Evolutionary conservation across 306 rosid species (phyloP).

Genomic region (Urtica urens): DNA sequence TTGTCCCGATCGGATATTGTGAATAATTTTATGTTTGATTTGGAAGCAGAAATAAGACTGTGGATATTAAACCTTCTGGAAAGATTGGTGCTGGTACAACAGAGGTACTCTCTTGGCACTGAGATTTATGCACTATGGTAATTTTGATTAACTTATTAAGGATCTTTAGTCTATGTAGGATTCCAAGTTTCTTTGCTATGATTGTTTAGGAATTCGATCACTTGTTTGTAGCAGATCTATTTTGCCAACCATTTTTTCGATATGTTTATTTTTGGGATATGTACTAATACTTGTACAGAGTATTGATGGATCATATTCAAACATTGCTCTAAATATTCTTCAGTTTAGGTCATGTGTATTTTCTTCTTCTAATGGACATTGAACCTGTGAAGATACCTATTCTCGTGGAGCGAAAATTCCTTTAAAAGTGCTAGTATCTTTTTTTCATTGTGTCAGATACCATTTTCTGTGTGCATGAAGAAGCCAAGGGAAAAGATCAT

Average conservation of each 20-base stretch:
- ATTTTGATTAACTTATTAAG: too few relatives aligned
- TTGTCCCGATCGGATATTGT: constrained; percentile 6
- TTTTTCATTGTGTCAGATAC: constrained; percentile 42
- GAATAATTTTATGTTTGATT: constrained; percentile 20
- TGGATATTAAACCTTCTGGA: constrained; percentile 66
- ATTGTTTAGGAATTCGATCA: too few relatives aligned
- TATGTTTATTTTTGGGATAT: too few relatives aligned
- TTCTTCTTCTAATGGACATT: too few relatives aligned
- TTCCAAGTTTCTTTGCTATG: too few relatives aligned
- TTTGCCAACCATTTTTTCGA: too few relatives aligned
- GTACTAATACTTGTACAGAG: too few relatives aligned
- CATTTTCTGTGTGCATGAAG: constrained; percentile 58
- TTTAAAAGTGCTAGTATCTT: constrained; percentile 7
- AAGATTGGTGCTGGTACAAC: constrained; percentile 70
- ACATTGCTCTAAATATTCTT: not conserved
- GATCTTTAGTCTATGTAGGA: too few relatives aligned
- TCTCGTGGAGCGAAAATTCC: constrained; percentile 10
- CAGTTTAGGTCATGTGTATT: constrained; percentile 7
- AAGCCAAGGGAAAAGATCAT: constrained; percentile 40
- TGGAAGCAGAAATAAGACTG: constrained; percentile 62
- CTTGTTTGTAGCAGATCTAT: too few relatives aligned
- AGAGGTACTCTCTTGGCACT: constrained; percentile 53
- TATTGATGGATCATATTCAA: too few relatives aligned
- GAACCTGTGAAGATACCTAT: too few relatives aligned
- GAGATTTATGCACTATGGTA: too few relatives aligned